Base-by-base conservation (phyloP, 768 basidiomycete species). In the Pleurotus djamor region DNA sequence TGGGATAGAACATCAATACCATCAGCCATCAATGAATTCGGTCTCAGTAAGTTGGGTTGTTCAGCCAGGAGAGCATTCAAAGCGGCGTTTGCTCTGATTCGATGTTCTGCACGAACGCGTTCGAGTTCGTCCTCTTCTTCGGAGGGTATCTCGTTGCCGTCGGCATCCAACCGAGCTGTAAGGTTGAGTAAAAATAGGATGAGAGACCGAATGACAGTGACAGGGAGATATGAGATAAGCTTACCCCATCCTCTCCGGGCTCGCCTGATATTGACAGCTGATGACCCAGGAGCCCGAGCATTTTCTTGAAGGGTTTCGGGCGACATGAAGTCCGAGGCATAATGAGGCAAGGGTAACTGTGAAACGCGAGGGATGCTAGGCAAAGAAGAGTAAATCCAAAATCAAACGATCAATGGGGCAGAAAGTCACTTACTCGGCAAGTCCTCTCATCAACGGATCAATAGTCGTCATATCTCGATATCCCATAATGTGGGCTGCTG, bases 121-220 rank as follows among this genome's bases (percentile, higher is more conserved):
- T 87, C 85, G 14, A 86, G 73, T 54, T 83, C 81, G 61, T 83
- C 81, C 60, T 88, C 86, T 64, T 85, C 85, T 16, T 84, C 84
- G 0, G 80, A 78, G 2, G 84, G 75, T 58, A 88, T 80, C 66
- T 87, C 85, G 60, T 88, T 82, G 0, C 88, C 87, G 65, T 88
- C 84, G 2, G 78, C 64, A 68, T 83, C 80, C 49, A 83, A 75
- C 38, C 80, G 78, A 37, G 79, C 81, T 81, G 49, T 17, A 34
- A 35, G 17, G 37, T 16, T 28, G 28, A 38, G 21, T 28, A 28
- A 28, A 28, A 28, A 28, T 28, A 28, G 21, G 21, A 44, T 36
- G 47, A 33, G 13, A 33, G 28, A 16, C 35, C 34, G 57, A 6
- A 59, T 9, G 36, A 62, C 52, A 45, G 28, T 13, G 38, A 65